Evolutionary conservation across 1,284 basidiomycete genomes (phyloP).

Genomic region (Trichosporon sp.): DNA sequence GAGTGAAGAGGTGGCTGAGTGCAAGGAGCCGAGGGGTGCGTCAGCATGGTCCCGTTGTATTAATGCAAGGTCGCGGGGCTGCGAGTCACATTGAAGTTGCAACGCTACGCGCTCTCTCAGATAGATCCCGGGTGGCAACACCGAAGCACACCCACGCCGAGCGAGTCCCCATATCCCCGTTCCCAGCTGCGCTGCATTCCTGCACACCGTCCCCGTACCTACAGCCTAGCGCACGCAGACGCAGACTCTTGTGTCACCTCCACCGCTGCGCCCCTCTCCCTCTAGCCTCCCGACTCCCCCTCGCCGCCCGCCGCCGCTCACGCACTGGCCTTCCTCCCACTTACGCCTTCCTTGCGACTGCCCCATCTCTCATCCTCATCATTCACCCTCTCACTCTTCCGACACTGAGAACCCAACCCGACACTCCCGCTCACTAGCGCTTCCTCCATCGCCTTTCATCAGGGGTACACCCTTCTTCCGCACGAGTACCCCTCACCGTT

Average conservation of each 20-base stretch:
- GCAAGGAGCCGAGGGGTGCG: neutral
- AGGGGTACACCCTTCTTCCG: neutral
- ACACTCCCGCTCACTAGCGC: neutral
- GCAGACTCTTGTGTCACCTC: neutral
- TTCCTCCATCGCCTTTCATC: neutral
- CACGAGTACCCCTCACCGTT: neutral
- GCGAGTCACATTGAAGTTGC: neutral
- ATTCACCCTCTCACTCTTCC: neutral
- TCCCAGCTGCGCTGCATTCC: neutral
- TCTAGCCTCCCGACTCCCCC: neutral
- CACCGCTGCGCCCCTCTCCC: neutral
- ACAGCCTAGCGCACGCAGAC: neutral
- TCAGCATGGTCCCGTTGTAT: neutral
- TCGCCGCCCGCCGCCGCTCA: slow-evolving; percentile 8
- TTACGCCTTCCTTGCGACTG: neutral
- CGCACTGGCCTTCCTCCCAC: slow-evolving; percentile 12
- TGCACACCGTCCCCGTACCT: neutral
- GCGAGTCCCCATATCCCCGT: no score
- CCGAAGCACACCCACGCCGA: neutral
- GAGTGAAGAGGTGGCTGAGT: neutral
- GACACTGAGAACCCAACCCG: neutral
- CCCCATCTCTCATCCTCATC: slow-evolving; percentile 16
- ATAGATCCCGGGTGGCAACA: slow-evolving; percentile 11
- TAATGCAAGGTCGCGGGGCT: neutral
- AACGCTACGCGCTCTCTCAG: neutral